phyloP scores from a whole-genome alignment of 2,329 filamentous ascomycete species.

The Diaporthe ilicicola region DNA sequence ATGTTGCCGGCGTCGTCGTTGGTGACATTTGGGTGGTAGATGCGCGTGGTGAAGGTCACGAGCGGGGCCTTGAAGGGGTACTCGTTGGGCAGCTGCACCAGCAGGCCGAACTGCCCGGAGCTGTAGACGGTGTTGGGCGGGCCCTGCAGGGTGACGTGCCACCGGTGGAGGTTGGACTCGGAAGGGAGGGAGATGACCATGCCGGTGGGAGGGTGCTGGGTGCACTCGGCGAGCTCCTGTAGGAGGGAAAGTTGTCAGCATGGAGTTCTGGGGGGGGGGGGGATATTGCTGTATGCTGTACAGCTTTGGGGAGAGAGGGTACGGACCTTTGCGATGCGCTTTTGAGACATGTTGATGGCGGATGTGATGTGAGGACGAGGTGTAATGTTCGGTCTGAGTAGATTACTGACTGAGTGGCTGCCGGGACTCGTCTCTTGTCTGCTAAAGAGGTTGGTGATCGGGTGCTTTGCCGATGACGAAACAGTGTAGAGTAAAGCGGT shows the following conservation, averaged over 20 bases:
- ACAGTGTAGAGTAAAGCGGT: background rate
- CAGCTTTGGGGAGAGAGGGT: too few relatives aligned
- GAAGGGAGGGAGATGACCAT: constrained; percentile 56
- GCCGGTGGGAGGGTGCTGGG: constrained; percentile 54
- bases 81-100: constrained; percentile 76
- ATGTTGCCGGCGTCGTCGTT: constrained; percentile 87
- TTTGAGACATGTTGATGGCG: constrained; percentile 17
- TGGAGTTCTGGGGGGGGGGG: background rate
- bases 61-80: constrained; percentile 92
- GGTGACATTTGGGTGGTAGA: constrained; percentile 95
- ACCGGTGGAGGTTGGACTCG: constrained; percentile 59
- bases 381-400: background rate
- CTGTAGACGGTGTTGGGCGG: constrained; percentile 57
- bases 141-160: constrained; percentile 59
- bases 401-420: background rate
- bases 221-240: constrained; percentile 64
- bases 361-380: background rate
- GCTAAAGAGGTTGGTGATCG: background rate
- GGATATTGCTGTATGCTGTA: background rate
- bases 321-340: constrained; percentile 23
- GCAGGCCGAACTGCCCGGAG: constrained; percentile 78
- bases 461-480: background rate
- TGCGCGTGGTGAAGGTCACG: constrained; percentile 84
- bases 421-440: background rate
- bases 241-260: background rate